These are phyloP conservation scores for Umbelopsis isabellina DNA, from an alignment of 192 early-diverging fungal genomes.

Conservation along the genomic window DNA sequence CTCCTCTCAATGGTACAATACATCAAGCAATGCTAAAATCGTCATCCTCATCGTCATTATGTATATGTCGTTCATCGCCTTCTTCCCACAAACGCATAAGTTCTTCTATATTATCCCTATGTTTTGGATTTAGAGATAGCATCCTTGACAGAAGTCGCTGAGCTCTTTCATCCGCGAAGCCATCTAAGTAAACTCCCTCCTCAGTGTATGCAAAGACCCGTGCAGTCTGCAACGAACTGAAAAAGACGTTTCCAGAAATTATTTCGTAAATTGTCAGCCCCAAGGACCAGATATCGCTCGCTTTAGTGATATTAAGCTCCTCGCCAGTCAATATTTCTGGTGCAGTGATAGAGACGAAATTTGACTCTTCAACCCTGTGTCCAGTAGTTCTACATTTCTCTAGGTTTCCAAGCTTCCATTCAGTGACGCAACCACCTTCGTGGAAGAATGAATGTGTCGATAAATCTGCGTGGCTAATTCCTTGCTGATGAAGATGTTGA, in stretches of 20 bases:
- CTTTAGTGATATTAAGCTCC: neutral
- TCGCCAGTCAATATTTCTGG: constrained; percentile 7
- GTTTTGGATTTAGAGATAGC: neutral
- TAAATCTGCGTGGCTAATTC: neutral
- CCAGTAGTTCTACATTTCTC: neutral
- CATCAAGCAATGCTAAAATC: neutral
- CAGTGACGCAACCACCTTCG: neutral
- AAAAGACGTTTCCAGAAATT: neutral
- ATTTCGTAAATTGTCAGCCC: neutral
- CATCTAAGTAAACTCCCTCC: neutral
- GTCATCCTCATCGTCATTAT: constrained; percentile 2
- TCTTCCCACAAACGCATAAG: neutral
- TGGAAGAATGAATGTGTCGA: neutral
- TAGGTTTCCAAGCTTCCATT: constrained; percentile 10
- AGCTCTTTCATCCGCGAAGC: neutral
- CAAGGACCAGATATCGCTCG: neutral
- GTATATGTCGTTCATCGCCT: neutral
- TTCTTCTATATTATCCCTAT: neutral
- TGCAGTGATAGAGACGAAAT: neutral
- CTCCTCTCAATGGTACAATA: neutral
- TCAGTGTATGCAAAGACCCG: neutral
- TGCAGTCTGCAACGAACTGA: neutral
- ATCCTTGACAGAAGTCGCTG: neutral
- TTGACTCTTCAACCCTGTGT: neutral
- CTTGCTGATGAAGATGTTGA: neutral